Base-by-base conservation (phyloP, 1,139 yeast species). In the Ogataea hybrid region DNA sequence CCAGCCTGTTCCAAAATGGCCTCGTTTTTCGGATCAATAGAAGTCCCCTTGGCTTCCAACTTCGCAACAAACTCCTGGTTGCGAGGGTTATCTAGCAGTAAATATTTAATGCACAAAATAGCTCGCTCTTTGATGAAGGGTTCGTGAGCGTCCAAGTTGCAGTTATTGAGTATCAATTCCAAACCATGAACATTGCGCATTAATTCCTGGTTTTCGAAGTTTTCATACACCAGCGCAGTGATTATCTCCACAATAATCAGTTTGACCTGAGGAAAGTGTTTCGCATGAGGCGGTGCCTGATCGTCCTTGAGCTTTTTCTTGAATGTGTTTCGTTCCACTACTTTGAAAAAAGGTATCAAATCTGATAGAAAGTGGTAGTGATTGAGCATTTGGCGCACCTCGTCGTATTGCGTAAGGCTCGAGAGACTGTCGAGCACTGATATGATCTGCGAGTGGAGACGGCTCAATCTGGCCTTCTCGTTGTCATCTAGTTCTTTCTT, bases 101-200 rank as follows among this genome's bases (percentile, higher is more conserved):
- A 62, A 47, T 81, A 82, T 51, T 83, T 77, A 33, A 92, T 62
- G 54, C 96, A 87, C 10, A 90, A 64, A 25, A 92, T 84, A 2
- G 96, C 77, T 47, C 94, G 69, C 58, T 92, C 98, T 49, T 87
- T 84, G 46, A 92, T 83, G 57, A 73, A 89, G 0, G 97, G 97
- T 56, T 92, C 94, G 57, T 84, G 80, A 38, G 81, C 83, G 61
- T 92, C 98, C 36, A 92, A 81, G 30, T 84, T 76, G 64, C 97
- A 89, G 52, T 82, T 85, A 2, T 94, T 85, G 20, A 92, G 67
- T 0, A 90, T 71, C 16, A 87, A 63, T 42, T 80, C 84, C 8
- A 92, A 62, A 0, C 90, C 95, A 39, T 84, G 87, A 1, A 70
- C 56, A 28, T 74, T 74, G 35, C 97, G 70, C 20, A 86, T 70